Base-by-base conservation (phyloP, 768 basidiomycete species). In the Candolleomyces efflorescens region DNA sequence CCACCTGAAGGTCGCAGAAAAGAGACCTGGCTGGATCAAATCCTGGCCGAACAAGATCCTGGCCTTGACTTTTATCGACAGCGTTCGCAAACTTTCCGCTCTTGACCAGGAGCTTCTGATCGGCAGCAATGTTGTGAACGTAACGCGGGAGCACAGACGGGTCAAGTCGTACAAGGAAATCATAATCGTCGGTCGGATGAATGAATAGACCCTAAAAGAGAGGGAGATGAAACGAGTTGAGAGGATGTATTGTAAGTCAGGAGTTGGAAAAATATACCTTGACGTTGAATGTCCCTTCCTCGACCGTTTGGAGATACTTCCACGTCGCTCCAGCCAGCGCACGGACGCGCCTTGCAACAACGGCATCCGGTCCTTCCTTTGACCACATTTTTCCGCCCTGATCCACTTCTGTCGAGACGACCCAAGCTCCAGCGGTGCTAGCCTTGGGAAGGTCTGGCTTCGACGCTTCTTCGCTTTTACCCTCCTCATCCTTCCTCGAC, bases 111-210 rank as follows among this genome's bases (percentile, higher is more conserved):
- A 80, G 67, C 1, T 70, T 69, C 1, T 74, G 58, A 60, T 89
- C 79, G 0, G 80, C 78, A 3, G 75, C 62, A 15, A 94, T 65
- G 47, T 86, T 85, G 66, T 98, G 92, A 59, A 80, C 72, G 67
- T 93, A 90, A 20, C 92, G 83, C 1, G 92, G 84, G 2, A 93
- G 71, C 2, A 79, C 70, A 13, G 75, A 52, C 0, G 85, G 77
- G 44, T 94, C 78, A 20, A 98, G 80, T 58, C 89, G 81, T 36
- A 98, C 75, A 7, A 97, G 62, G 63, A 98, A 81, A 64, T 97
- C 89, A 66, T 97, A 99, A 64, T 94, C 90, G 2, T 83, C 76
- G 2, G 83, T 82, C 0, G 94, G 90, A 63, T 96, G 92, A 10
- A 82, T 74, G 74, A 98, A 97, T 53, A 98, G 78, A n/a, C 81